Percentiles rank a stretch among this genome's conserved stretches.
Conservation (phyloP, 192 early-diverging fungal genomes). For the Entophlyctis helioformis region DNA sequence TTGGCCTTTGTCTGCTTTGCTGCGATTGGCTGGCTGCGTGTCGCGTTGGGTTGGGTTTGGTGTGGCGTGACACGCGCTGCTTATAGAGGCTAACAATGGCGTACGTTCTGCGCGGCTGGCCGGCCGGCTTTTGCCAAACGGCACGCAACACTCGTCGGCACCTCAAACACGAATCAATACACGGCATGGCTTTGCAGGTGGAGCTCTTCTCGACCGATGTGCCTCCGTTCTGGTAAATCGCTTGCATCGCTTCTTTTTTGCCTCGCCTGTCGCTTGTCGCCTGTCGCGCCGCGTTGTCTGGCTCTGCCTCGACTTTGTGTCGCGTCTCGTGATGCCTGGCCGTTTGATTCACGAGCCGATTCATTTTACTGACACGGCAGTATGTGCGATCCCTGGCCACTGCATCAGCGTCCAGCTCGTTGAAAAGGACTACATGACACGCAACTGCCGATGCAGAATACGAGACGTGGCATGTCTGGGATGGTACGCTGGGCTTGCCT, state of each 20-base stretch:
- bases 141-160: not conserved
- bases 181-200: slow-evolving; percentile 11
- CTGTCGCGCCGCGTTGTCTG: too few species aligned
- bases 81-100: too few species aligned
- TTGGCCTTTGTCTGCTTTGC: too few species aligned
- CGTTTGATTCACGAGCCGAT: too few species aligned
- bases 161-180: not conserved
- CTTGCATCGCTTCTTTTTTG: not conserved
- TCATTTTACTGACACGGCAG: slow-evolving; percentile 1
- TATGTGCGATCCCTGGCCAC: not conserved
- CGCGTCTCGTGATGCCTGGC: too few species aligned
- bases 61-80: too few species aligned
- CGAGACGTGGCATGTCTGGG: slow-evolving; percentile 67
- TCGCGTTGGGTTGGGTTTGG: not conserved
- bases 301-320: too few species aligned
- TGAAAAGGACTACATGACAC: slow-evolving; percentile 65
- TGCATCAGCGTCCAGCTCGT: slow-evolving; percentile 52
- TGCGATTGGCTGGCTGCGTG: slow-evolving; percentile 1
- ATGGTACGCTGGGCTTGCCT: slow-evolving; percentile 28
- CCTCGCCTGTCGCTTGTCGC: not conserved
- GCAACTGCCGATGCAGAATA: slow-evolving; percentile 66
- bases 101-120: too few species aligned
- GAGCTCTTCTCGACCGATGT: slow-evolving; percentile 68
- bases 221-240: slow-evolving; percentile 42
- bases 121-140: not conserved